Evolutionary conservation across 352 stramenopile species (phyloP), one percentile per base, ranked within the genome.

Genomic region (Peronospora belbahrii): DNA sequence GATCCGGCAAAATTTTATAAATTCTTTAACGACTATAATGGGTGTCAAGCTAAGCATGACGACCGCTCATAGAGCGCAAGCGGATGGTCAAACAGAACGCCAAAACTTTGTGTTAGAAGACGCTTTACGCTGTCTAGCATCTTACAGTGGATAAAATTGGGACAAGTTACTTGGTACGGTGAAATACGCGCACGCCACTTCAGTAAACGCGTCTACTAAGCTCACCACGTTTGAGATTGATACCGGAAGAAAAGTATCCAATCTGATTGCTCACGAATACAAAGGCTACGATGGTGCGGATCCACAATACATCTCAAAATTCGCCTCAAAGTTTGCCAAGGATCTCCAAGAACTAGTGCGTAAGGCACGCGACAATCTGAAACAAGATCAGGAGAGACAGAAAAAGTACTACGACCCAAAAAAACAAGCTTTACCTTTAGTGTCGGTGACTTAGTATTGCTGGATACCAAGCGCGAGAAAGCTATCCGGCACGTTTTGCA

Each of bases 401-500:
- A 56, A 50, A 10, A 18, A 50, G n/a, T 56, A 49, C 17, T 56
- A 50, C 18, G 48, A 61, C 41, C 13, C 22, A 9, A 56, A 56
- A 13, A 42, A 15, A 42, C n/a, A 15, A 36, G 22, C 5, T 2
- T 44, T 19, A 10, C 24, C 2, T 61, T 48, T 28, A 56, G 52
- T 20, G 7, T 20, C 4, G 49, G 34, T 13, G 35, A 47, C 17
- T 31, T 51, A 5, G 27, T 51, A 5, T 8, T 57, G 25, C 25
- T 57, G 9, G 32, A 56, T 31, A 39, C 48, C 8, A 33, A 32
- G 30, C n/a, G n/a, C n/a, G n/a, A n/a, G n/a, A n/a, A n/a, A n/a
- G n/a, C n/a, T n/a, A n/a, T n/a, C n/a, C n/a, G n/a, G n/a, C n/a
- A n/a, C n/a, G n/a, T n/a, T n/a, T n/a, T n/a, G n/a, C n/a, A n/a